Conservation (phyloP, 1,284 basidiomycete species). For the Cryptococcus sp. region DNA sequence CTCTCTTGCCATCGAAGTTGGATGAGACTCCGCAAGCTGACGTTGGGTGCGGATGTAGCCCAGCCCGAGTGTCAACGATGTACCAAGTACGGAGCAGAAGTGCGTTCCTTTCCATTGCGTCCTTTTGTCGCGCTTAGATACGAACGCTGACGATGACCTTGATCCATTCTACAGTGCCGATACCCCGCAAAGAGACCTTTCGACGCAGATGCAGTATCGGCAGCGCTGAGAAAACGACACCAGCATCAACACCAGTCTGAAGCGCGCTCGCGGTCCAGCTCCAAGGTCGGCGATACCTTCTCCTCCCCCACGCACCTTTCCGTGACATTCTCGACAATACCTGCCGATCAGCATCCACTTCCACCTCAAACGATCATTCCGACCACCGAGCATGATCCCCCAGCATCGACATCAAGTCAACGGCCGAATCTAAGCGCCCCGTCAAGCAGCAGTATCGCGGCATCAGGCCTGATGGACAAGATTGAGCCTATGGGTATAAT, state of each 20-base stretch:
- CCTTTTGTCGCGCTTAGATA: neutral
- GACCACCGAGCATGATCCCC: too few species aligned
- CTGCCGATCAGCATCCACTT: too few species aligned
- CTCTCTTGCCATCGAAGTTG: neutral
- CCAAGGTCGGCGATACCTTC: too few species aligned
- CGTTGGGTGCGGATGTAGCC: conserved; percentile 1
- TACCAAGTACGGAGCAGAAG: conserved; percentile 27
- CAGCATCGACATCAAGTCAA: too few species aligned
- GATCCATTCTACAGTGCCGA: conserved; percentile 24
- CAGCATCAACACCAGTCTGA: neutral
- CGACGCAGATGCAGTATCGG: conserved; percentile 21
- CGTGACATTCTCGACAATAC: too few species aligned
- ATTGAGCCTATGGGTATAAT: conserved; percentile 18
- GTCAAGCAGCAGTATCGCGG: too few species aligned
- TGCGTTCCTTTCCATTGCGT: conserved; percentile 4
- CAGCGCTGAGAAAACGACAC: conserved; percentile 25
- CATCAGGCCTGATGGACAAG: too few species aligned
- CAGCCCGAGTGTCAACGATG: conserved; percentile 21
- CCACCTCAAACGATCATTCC: too few species aligned
- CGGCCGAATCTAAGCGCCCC: too few species aligned
- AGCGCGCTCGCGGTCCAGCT: too few species aligned
- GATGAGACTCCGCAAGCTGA: neutral
- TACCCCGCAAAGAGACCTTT: conserved; percentile 37
- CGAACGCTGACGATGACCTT: too few species aligned
- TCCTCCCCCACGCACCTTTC: too few species aligned